These are phyloP conservation scores for Diaporthe aspalathi DNA, from an alignment of 2,329 filamentous ascomycete species.

Conservation along the genomic window DNA sequence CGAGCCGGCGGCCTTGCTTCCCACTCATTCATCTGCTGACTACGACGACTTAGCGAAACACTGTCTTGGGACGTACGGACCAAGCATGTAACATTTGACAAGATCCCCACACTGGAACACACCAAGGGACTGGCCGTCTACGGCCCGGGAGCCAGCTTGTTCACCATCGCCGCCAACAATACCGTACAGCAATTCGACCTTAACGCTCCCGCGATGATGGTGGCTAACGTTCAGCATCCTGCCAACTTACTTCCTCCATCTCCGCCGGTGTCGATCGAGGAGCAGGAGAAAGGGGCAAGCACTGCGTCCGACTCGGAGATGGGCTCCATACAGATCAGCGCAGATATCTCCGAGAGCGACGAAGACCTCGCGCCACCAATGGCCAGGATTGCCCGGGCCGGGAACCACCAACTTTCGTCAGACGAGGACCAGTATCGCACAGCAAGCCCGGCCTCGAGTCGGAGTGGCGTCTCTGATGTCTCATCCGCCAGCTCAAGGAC, in stretches of 20 bases:
- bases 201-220: constrained; percentile 82
- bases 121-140: constrained; percentile 87
- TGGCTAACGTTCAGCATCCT: constrained; percentile 88
- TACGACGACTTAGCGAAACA: constrained; percentile 74
- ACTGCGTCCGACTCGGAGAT: constrained; percentile 66
- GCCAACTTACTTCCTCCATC: constrained; percentile 83
- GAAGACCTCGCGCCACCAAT: constrained; percentile 81
- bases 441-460: constrained; percentile 74
- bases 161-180: constrained; percentile 88
- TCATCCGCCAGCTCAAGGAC: constrained; percentile 67
- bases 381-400: constrained; percentile 78
- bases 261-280: constrained; percentile 83
- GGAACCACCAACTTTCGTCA: constrained; percentile 70
- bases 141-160: constrained; percentile 89
- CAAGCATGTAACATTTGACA: constrained; percentile 93
- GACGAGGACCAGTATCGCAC: constrained; percentile 71
- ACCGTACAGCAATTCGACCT: constrained; percentile 96
- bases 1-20: neutral
- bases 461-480: constrained; percentile 70
- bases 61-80: constrained; percentile 97
- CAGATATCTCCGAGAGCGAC: constrained; percentile 77
- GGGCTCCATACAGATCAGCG: constrained; percentile 66
- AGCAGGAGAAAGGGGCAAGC: constrained; percentile 68
- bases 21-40: constrained; percentile 45
- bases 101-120: constrained; percentile 85